Base-by-base conservation (phyloP, 2,329 filamentous ascomycete genomes). In the Verticillium albo-atrum region DNA sequence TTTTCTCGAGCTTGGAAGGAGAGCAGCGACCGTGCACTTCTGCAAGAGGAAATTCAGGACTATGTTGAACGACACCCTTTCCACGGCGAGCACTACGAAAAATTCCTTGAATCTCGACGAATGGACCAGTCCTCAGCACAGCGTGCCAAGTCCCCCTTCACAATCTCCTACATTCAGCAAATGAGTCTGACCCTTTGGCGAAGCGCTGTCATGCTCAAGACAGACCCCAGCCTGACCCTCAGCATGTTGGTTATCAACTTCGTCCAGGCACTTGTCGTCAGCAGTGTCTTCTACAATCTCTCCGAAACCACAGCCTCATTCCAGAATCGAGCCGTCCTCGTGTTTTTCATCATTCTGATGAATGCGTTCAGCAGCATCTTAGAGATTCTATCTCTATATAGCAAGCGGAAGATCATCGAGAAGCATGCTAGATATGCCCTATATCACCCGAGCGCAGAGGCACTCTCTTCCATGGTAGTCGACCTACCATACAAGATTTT, bases 271-370 rank as follows among this genome's bases (percentile, higher is more conserved):
- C 68, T 85, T 9, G 81, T 85, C 60, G 74, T 83, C 56, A 34
- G 50, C 20, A 54, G 58, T 50, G 17, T 59, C 25, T 50, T 81
- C 66, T 85, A 73, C 62, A 76, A 78, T 14, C 71, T 78, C 0
- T 72, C 75, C 0, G 61, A 74, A 20, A 75, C 73, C 12, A 79
- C 80, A 0, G 68, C 67, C 2, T 77, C 75, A 6, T 82, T 84
- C 61, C 78, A 76, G 54, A 70, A 76, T 6, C 74, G 79, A 7
- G 79, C 77, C 3, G 75, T 77, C 1, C 71, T 80, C 3, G 67
- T 85, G 0, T 86, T 86, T 71, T 76, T 84, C n/a, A 78, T 79
- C 1, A 72, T 84, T 23, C 64, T 86, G 3, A 73, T 82, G 61
- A 85, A 84, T 62, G 81, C 81, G 10, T 75, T 85, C 3, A 63